These are phyloP conservation scores for Lentinula guzmanii DNA, from an alignment of 768 basidiomycete genomes.

Conservation along the genomic window DNA sequence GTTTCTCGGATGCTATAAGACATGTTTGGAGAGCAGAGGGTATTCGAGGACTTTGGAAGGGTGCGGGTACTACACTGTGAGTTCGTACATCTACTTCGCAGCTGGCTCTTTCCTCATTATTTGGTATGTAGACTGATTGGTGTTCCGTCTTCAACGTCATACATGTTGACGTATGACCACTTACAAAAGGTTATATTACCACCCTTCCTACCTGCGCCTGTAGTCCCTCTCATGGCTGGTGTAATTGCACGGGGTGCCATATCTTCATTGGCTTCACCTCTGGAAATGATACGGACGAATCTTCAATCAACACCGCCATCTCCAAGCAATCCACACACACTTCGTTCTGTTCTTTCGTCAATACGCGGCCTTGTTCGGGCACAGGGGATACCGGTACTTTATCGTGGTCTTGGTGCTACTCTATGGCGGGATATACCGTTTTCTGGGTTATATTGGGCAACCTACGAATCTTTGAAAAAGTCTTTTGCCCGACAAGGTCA, in stretches of 20 bases:
- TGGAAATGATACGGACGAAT: constrained; percentile 92
- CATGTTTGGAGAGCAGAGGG: constrained; percentile 83
- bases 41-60: constrained; percentile 87
- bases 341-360: constrained; percentile 65
- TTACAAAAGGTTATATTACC: constrained; percentile 62
- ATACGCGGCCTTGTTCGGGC: constrained; percentile 52
- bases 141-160: constrained; percentile 86
- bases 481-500: constrained; percentile 46
- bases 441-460: constrained; percentile 95
- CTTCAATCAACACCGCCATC: constrained; percentile 82
- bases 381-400: constrained; percentile 68
- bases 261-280: constrained; percentile 74
- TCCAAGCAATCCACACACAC: constrained; percentile 66
- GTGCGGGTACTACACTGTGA: constrained; percentile 85
- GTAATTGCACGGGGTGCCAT: constrained; percentile 76
- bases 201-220: constrained; percentile 44
- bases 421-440: constrained; percentile 98
- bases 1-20: constrained; percentile 79
- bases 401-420: constrained; percentile 88
- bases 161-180: constrained; percentile 96
- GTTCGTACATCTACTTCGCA: constrained; percentile 20
- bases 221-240: constrained; percentile 77
- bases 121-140: constrained; percentile 61
- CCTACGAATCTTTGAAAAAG: constrained; percentile 81
- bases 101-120: background rate